Evolutionary conservation across 2,329 filamentous ascomycete genomes (phyloP).

Genomic region (Pseudogymnoascus sp.): DNA sequence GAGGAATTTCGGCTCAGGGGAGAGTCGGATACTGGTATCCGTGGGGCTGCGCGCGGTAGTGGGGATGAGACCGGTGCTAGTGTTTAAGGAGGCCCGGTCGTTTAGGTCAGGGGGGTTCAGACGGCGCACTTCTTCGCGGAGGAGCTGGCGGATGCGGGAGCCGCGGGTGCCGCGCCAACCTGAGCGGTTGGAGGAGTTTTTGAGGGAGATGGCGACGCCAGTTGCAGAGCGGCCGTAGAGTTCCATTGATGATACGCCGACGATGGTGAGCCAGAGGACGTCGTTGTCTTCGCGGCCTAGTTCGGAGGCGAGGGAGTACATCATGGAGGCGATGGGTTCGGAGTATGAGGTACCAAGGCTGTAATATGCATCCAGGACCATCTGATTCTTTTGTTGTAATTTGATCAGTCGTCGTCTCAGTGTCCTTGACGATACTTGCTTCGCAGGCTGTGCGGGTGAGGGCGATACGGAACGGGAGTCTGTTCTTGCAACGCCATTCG

Average conservation of each 20-base stretch:
- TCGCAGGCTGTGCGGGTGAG: constrained; percentile 51
- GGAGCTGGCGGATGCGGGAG: constrained; percentile 73
- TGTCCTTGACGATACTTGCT: constrained; percentile 61
- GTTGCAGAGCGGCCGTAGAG: constrained; percentile 81
- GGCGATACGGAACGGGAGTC: constrained; percentile 35
- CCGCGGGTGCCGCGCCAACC: constrained; percentile 80
- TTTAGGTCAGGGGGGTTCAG: constrained; percentile 71
- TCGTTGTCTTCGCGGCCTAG: constrained; percentile 96
- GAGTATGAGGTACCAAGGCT: constrained; percentile 82
- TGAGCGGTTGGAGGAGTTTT: constrained; percentile 49
- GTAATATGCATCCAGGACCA: constrained; percentile 75
- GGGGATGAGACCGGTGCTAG: constrained; percentile 75
- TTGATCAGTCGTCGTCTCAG: constrained; percentile 68
- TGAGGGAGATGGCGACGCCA: constrained; percentile 60
- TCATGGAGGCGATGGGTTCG: constrained; percentile 87
- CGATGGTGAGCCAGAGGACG: constrained; percentile 87
- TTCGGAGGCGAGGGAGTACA: constrained; percentile 92
- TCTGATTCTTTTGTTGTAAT: constrained; percentile 71
- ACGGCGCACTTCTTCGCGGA: constrained; percentile 89
- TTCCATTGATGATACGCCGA: constrained; percentile 91
- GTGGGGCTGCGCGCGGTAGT: constrained; percentile 83
- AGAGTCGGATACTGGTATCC: constrained; percentile 85
- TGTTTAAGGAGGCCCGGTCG: constrained; percentile 55
- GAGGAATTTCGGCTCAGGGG: constrained; percentile 87
- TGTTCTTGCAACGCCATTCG: constrained; percentile 40